Percentiles rank a stretch among this genome's conserved stretches.
Conservation (phyloP, 345 rosid genomes). For the Salix caprea region DNA sequence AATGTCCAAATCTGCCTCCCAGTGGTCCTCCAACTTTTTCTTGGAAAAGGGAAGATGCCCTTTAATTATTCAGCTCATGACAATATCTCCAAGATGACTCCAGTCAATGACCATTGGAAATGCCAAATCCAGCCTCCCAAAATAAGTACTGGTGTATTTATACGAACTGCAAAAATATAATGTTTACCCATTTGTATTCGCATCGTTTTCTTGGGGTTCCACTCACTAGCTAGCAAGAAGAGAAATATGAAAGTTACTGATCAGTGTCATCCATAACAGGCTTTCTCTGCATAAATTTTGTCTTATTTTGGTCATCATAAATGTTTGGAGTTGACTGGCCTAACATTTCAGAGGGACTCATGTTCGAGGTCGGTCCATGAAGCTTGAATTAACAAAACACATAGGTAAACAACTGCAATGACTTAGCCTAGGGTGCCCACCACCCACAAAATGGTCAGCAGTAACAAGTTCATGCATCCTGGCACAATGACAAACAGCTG, state of each 20-base stretch:
- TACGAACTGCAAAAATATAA: background rate
- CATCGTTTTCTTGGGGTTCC: slow-evolving; percentile 8
- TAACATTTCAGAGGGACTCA: slow-evolving; percentile 15
- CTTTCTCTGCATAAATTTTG: slow-evolving; percentile 10
- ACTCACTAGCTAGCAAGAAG: slow-evolving; percentile 5
- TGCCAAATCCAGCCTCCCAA: background rate
- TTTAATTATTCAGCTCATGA: background rate
- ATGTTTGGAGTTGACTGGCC: slow-evolving; percentile 20
- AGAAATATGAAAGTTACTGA: slow-evolving; percentile 7
- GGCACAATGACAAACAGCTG: background rate
- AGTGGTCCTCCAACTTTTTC: slow-evolving; percentile 28
- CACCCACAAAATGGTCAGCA: background rate
- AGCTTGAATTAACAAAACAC: background rate
- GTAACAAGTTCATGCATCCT: background rate
- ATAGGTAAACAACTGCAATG: background rate
- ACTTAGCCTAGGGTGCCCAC: background rate
- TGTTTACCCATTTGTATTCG: slow-evolving; percentile 17
- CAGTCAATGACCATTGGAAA: background rate
- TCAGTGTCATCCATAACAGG: slow-evolving; percentile 6
- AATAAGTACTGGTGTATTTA: background rate
- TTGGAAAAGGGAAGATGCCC: slow-evolving; percentile 3
- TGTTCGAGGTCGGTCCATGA: background rate
- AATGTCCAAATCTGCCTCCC: background rate
- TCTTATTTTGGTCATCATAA: slow-evolving; percentile 11
- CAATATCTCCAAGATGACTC: background rate